These are phyloP conservation scores for Wickerhamomyces chaumierensis DNA, from an alignment of 805 yeast species.

Conservation along the genomic window DNA sequence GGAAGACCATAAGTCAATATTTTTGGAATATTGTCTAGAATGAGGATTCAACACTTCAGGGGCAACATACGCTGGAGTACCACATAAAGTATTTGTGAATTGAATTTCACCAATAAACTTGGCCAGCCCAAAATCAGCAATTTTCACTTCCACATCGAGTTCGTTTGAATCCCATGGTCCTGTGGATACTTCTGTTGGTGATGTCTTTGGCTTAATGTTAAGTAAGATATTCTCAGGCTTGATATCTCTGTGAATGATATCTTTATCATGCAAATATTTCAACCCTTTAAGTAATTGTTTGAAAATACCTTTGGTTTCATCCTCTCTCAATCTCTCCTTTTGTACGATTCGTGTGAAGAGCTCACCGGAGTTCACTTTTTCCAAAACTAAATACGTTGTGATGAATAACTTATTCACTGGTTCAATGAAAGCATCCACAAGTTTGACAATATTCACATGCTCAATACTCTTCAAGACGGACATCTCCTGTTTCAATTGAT, in stretches of 20 bases:
- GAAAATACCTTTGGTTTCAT: conserved; percentile 51
- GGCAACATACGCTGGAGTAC: conserved; percentile 82
- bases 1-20: conserved; percentile 75
- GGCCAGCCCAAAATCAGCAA: conserved; percentile 73
- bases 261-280: conserved; percentile 52
- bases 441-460: conserved; percentile 62
- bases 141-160: conserved; percentile 53
- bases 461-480: conserved; percentile 50
- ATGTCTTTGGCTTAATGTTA: conserved; percentile 33
- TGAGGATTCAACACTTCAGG: conserved; percentile 57
- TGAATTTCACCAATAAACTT: conserved; percentile 55
- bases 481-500: conserved; percentile 52
- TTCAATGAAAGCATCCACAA: conserved; percentile 48
- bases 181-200: conserved; percentile 16
- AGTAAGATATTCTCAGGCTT: conserved; percentile 66
- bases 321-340: conserved; percentile 49
- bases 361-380: conserved; percentile 68
- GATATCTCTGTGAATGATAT: conserved; percentile 68
- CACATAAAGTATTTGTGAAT: conserved; percentile 71
- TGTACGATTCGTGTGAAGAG: conserved; percentile 59
- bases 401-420: conserved; percentile 33
- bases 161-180: conserved; percentile 43
- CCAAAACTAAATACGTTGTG: conserved; percentile 50
- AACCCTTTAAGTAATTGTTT: conserved; percentile 58
- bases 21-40: conserved; percentile 48